Base-by-base conservation (phyloP, 2,329 filamentous ascomycete species). In the Calonectria pauciramosa region DNA sequence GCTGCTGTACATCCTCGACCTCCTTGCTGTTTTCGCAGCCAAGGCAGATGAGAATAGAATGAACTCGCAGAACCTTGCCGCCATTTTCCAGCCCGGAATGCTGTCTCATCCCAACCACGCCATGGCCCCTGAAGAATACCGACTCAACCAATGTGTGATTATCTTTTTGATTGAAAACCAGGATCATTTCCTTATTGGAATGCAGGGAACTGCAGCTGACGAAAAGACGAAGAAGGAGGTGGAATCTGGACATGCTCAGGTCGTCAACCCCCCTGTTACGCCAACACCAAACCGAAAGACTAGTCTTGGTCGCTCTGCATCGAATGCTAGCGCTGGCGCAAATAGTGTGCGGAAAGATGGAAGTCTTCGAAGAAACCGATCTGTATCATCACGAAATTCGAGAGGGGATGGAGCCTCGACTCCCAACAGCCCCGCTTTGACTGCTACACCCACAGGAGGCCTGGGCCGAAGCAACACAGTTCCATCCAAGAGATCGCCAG, bases 131-230 rank as follows among this genome's bases (percentile, higher is more conserved):
- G 92, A 94, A 72, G 96, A 99, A 82, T 99, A 99, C 84, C 93
- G 95, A 38, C 88, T 99, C 8, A 99, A 97, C 83, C 97, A 99
- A 88, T 96, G 97, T 81, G 96, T 99, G 26, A 90, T 99, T 77
- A 98, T 99, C 66, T 99, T 99, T 85, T 87, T 99, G 79, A 99
- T 99, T 78, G 96, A 99, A 83, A 98, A 99, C 81, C 97, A 99
- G 84, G 97, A 99, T 82, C 95, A 98, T 85, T 99, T 99, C 88
- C 88, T 99, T 78, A 97, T 99, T 77, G 97, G 97, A 70, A 99
- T 99, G 97, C 95, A 96, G 83, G 97, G 97, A 56, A 98, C 96
- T n/a, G 96, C 93, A n/a, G 95, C 96, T n/a, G 96, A 98, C 82
- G 95, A 97, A 82, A 93, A 90, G 82, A 93, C 91, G 1, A 90